Percentiles rank a stretch among this genome's conserved stretches.
Evolutionary conservation across 331 rosid species (phyloP).

Genomic region (Rhamnella rubrinervis): DNA sequence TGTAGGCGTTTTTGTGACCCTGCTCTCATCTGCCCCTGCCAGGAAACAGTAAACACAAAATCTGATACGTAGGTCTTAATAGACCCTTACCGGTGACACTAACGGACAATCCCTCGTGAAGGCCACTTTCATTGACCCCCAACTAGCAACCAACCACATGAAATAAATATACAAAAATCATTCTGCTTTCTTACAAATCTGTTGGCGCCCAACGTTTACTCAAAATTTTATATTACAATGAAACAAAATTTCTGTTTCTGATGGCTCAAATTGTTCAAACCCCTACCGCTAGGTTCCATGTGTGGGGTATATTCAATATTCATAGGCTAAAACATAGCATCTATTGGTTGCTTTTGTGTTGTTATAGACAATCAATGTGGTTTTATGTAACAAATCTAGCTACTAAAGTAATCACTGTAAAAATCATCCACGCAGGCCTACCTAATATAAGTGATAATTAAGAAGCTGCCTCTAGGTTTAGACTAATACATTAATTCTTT

Average conservation of each 20-base stretch:
- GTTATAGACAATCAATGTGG: no score
- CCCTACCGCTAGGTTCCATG: not conserved
- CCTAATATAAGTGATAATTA: no score
- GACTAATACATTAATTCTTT: no score
- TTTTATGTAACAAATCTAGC: no score
- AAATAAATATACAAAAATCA: not conserved
- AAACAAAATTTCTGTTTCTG: no score
- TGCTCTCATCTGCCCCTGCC: not conserved
- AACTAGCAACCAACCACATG: constrained; percentile 14
- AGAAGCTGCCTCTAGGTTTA: no score
- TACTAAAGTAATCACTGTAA: not conserved
- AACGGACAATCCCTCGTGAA: constrained; percentile 30
- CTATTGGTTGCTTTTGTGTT: no score
- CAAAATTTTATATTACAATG: no score
- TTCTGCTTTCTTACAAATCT: not conserved
- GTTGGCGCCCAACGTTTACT: no score
- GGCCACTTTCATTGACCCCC: constrained; percentile 22
- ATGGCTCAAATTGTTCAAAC: no score
- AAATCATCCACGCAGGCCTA: no score
- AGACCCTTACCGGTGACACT: not conserved
- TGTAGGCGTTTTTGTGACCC: not conserved
- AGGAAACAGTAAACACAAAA: not conserved
- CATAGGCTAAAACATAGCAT: not conserved
- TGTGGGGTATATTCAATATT: not conserved
- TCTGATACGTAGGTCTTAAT: no score